Base-by-base conservation (phyloP, 805 yeast genomes). In the Candida nitratophila region DNA sequence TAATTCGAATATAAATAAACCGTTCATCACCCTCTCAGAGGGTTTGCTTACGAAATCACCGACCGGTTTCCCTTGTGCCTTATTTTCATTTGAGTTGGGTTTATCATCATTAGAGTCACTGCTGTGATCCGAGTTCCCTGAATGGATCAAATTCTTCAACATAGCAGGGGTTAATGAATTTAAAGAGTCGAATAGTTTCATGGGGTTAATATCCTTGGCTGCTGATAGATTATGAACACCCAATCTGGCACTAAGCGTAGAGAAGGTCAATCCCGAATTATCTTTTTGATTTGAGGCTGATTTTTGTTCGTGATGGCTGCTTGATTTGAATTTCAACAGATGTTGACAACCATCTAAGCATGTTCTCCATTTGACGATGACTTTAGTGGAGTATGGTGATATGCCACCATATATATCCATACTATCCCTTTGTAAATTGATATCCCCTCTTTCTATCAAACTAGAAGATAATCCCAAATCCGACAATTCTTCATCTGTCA, bases 1-100 rank as follows among this genome's bases (percentile, higher is more conserved):
- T 45, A 84, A 65, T 54, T 83, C 90, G 55, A 83, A 83, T 8
- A 81, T 69, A 53, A 83, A 83, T 3, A 79, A 58, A 1, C 90
- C 91, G 31, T 63, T 54, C 19, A 70, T 34, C 3, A 71, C 63
- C 36, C 79, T 50, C 47, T 75, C 66, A 4, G 14, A 19, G 7
- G 27, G 27, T 7, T 24, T 24, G 10, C 10, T 24, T 10, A 24
- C 27, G 10, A 31, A 31, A 9, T n/a, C 15, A 9, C 33, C 17
- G 33, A n/a, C n/a, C 17, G 7, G 6, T n/a, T n/a, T 37, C n/a
- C 15, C 4, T n/a, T 24, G 7, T n/a, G n/a, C n/a, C n/a, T n/a
- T n/a, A n/a, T n/a, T n/a, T n/a, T n/a, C 19, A n/a, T 4, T 16
- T 12, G 39, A 37, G 4, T 8, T 16, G 9, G 26, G 19, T 7